Conservation (phyloP, 2,329 filamentous ascomycete species). For the Claviceps maximensis region DNA sequence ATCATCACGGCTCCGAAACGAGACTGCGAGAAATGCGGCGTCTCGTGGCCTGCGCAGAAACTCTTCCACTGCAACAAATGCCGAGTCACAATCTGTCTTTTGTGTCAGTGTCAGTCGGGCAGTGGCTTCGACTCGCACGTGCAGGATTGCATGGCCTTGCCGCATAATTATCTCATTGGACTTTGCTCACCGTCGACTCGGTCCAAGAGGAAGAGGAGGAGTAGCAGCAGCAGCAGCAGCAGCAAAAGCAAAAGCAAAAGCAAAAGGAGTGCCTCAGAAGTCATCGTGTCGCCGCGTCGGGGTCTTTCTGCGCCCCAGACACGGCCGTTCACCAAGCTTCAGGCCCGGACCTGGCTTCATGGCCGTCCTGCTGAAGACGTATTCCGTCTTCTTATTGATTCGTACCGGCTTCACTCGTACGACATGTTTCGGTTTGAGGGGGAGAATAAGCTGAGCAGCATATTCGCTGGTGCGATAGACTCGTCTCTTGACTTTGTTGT, state of each 20-base stretch:
- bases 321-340: conserved; percentile 21
- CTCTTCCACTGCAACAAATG: conserved; percentile 2
- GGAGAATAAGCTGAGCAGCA: conserved; percentile 7
- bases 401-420: conserved; percentile 26
- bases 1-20: not conserved
- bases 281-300: conserved; percentile 1
- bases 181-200: not conserved
- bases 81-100: not conserved
- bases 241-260: not conserved
- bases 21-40: not conserved
- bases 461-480: conserved; percentile 11
- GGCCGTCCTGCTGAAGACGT: conserved; percentile 24
- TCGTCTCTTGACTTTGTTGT: conserved; percentile 16
- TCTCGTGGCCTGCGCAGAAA: not conserved
- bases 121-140: not conserved
- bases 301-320: conserved; percentile 13
- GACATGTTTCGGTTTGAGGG: conserved; percentile 16
- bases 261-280: not conserved
- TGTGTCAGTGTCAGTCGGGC: not conserved
- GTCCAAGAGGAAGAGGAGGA: not conserved
- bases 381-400: conserved; percentile 29
- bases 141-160: conserved; percentile 3
- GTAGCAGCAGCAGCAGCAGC: not conserved
- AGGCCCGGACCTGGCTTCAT: conserved; percentile 23
- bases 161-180: conserved; percentile 1